phyloP scores from a whole-genome alignment of 768 basidiomycete species.

The Mycena epipterygia region DNA sequence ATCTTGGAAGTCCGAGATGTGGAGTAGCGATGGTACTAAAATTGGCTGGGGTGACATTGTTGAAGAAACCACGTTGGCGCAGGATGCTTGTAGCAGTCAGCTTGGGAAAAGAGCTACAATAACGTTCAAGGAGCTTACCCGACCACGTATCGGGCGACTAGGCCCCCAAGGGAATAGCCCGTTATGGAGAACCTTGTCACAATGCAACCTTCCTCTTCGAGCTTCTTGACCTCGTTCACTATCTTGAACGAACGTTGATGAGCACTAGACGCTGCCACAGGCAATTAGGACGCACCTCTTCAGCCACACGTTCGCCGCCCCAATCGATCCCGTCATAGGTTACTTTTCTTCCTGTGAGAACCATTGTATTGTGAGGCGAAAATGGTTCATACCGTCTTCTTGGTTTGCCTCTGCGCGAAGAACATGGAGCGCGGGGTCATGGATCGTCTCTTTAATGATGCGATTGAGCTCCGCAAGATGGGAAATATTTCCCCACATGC shows the following conservation, averaged over 20 bases:
- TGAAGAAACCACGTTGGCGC: constrained; percentile 78
- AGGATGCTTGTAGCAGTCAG: constrained; percentile 62
- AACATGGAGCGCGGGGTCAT: constrained; percentile 68
- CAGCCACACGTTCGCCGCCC: constrained; percentile 79
- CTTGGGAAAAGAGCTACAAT: background rate
- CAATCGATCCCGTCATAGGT: constrained; percentile 84
- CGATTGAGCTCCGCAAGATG: constrained; percentile 74
- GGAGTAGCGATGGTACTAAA: constrained; percentile 90
- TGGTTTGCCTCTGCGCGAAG: constrained; percentile 76
- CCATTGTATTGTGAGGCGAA: background rate
- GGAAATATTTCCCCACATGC: constrained; percentile 87
- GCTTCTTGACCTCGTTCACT: constrained; percentile 62
- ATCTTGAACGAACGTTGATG: constrained; percentile 57
- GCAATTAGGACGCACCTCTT: constrained; percentile 66
- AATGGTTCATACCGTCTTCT: constrained; percentile 62
- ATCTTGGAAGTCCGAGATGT: constrained; percentile 80
- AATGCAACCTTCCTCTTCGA: constrained; percentile 65
- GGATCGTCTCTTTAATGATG: constrained; percentile 63
- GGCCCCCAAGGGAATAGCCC: constrained; percentile 87
- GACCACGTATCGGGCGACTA: constrained; percentile 84
- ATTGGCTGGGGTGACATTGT: constrained; percentile 77
- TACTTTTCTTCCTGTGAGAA: constrained; percentile 24
- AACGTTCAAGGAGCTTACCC: constrained; percentile 59
- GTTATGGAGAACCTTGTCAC: constrained; percentile 81
- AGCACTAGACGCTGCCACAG: constrained; percentile 31